Base-by-base conservation (phyloP, 1,284 basidiomycete species). In the Cryptococcus deneoformans region DNA sequence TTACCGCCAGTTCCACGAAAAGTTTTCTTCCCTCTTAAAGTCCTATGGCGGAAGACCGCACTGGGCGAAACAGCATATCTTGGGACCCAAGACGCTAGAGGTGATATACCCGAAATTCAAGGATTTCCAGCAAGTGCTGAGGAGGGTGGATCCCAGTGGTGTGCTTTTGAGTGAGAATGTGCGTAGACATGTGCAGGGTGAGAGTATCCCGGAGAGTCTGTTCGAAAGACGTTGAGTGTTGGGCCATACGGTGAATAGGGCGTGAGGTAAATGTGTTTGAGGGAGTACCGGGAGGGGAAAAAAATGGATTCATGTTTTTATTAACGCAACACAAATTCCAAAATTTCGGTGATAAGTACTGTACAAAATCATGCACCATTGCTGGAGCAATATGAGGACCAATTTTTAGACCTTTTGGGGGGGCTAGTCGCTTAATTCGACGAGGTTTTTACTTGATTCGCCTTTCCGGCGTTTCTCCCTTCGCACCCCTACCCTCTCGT, bases 51-150 rank as follows among this genome's bases (percentile, higher is more conserved):
- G 93, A 7, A 84, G 91, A 55, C 93, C 95, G 3, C 95, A 99
- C 80, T 99, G 95, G 95, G 96, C 94, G 0, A 99, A 99, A 79
- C 85, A 92, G 24, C 95, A 99, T 75, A 79, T 80, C 24, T 83
- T 93, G 53, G 82, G 83, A 46, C 89, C 89, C 0, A 82, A 82
- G 46, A 80, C 82, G 47, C 82, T 97, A 55, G 82, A 84, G 56
- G 71, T 72, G 59, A 79, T 90, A 34, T 99, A 97, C 77, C 90
- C 93, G 36, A 84, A 83, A 57, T 93, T 95, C 77, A 83, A 86
- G 64, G 87, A 92, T 62, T 98, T 93, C 77, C 78, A 86, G 34
- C 71, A 76, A 14, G 84, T 94, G 36, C 76, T 95, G 44, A 73
- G 85, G 46, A 74, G 82, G 10, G 87, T 89, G 40, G 95, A 99